A percentile compares a stretch with the other conserved stretches of the same genome.
Conservation (phyloP, 1,139 yeast species). For the Lodderomyces theae region DNA sequence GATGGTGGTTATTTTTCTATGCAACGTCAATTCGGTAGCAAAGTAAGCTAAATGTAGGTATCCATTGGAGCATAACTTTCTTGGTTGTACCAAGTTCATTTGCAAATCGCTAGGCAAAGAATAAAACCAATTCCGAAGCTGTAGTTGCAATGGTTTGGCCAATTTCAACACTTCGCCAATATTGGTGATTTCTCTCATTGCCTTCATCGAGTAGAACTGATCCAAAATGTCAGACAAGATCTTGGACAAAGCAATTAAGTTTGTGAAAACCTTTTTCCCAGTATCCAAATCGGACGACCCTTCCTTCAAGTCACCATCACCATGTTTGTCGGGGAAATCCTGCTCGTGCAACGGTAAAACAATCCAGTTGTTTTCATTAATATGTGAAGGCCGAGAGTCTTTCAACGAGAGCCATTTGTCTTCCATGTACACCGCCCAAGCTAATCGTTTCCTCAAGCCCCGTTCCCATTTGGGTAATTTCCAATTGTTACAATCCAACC, state of each 20-base stretch:
- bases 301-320: conserved; percentile 55
- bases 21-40: conserved; percentile 82
- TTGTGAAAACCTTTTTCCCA: conserved; percentile 69
- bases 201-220: conserved; percentile 66
- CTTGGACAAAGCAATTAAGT: conserved; percentile 64
- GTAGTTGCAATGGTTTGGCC: conserved; percentile 84
- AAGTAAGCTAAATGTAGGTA: conserved; percentile 80
- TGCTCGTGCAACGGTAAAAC: conserved; percentile 62
- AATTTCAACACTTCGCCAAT: conserved; percentile 64
- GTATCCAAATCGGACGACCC: conserved; percentile 69
- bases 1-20: conserved; percentile 70
- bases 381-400: conserved; percentile 80
- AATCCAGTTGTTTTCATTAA: conserved; percentile 65
- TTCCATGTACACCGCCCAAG: conserved; percentile 91
- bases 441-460: conserved; percentile 74
- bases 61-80: conserved; percentile 67
- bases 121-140: conserved; percentile 80
- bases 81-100: conserved; percentile 58
- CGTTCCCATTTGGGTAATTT: conserved; percentile 91
- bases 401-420: conserved; percentile 83
- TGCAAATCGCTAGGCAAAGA: conserved; percentile 68
- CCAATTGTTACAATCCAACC: conserved; percentile 85
- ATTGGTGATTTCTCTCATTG: conserved; percentile 53
- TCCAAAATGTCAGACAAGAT: conserved; percentile 72
- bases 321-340: conserved; percentile 70